These are phyloP conservation scores for Pythium aristosporum DNA, from an alignment of 352 stramenopile species.

Conservation along the genomic window DNA sequence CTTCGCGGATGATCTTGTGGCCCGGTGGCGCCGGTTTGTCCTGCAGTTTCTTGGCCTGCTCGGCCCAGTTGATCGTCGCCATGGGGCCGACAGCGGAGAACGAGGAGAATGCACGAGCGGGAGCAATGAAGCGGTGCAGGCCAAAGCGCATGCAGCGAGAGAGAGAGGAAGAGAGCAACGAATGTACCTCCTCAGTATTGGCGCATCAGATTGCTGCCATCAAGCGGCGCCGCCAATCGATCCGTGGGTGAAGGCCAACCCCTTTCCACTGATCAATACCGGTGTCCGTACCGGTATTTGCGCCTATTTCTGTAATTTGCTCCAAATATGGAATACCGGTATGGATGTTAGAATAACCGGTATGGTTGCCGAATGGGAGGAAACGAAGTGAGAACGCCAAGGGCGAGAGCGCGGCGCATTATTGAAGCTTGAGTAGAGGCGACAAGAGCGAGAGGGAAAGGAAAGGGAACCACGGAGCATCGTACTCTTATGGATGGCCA, in stretches of 20 bases:
- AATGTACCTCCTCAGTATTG: slow-evolving; percentile 9
- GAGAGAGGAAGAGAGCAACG: neutral
- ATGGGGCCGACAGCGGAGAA: slow-evolving; percentile 31
- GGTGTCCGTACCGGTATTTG: neutral
- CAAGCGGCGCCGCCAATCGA: slow-evolving; percentile 31
- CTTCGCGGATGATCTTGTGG: slow-evolving; percentile 89
- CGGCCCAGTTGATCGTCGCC: slow-evolving; percentile 50
- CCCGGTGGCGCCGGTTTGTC: slow-evolving; percentile 52
- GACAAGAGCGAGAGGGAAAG: slow-evolving; percentile 1
- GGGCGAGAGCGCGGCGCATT: neutral
- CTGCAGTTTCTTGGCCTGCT: slow-evolving; percentile 62
- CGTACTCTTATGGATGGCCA: slow-evolving; percentile 37
- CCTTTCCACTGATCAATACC: slow-evolving; percentile 13
- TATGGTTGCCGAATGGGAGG: slow-evolving; percentile 7
- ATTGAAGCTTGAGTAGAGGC: slow-evolving; percentile 16
- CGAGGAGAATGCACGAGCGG: neutral
- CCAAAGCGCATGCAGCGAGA: slow-evolving; percentile 22
- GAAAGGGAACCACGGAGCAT: slow-evolving; percentile 10
- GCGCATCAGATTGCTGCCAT: slow-evolving; percentile 17
- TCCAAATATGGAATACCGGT: neutral
- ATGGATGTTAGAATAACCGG: neutral
- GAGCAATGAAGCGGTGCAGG: slow-evolving; percentile 4
- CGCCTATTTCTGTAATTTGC: neutral
- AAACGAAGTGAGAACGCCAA: slow-evolving; percentile 15
- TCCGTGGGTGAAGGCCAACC: slow-evolving; percentile 7